phyloP scores from a whole-genome alignment of 2,329 filamentous ascomycete species.

The Metarhizium robertsii region DNA sequence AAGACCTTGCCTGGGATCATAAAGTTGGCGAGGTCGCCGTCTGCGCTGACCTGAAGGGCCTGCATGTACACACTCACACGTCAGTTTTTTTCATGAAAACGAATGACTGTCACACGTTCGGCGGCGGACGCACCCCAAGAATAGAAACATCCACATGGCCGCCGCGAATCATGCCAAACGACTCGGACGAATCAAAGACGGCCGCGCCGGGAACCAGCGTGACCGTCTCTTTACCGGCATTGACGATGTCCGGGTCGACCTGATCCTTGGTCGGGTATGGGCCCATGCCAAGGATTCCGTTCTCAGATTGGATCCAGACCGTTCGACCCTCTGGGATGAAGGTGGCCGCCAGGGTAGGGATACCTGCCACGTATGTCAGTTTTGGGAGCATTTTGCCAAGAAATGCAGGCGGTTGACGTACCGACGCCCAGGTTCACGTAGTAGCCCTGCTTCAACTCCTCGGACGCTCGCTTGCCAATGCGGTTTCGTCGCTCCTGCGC shows the following conservation, averaged over 20 bases:
- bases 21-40: slow-evolving; percentile 77
- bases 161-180: slow-evolving; percentile 79
- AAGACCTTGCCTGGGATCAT: slow-evolving; percentile 84
- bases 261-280: slow-evolving; percentile 65
- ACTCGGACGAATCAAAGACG: slow-evolving; percentile 72
- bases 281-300: slow-evolving; percentile 77
- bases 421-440: slow-evolving; percentile 70
- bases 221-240: slow-evolving; percentile 81
- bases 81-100: background rate
- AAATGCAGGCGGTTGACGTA: slow-evolving; percentile 19
- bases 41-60: slow-evolving; percentile 69
- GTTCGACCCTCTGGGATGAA: slow-evolving; percentile 59
- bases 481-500: slow-evolving; percentile 51
- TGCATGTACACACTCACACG: background rate
- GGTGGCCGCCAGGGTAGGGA: slow-evolving; percentile 75
- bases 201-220: slow-evolving; percentile 68
- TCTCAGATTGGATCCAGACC: slow-evolving; percentile 81
- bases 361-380: slow-evolving; percentile 34
- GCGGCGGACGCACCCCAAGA: slow-evolving; percentile 44
- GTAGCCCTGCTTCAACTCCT: slow-evolving; percentile 71
- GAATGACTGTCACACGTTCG: too few relatives aligned
- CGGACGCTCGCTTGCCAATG: slow-evolving; percentile 68
- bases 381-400: background rate
- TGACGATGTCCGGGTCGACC: slow-evolving; percentile 72
- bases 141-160: slow-evolving; percentile 80